Evolutionary conservation across 495 filamentous ascomycete genomes (phyloP).

Genomic region (Neurospora terricola): DNA sequence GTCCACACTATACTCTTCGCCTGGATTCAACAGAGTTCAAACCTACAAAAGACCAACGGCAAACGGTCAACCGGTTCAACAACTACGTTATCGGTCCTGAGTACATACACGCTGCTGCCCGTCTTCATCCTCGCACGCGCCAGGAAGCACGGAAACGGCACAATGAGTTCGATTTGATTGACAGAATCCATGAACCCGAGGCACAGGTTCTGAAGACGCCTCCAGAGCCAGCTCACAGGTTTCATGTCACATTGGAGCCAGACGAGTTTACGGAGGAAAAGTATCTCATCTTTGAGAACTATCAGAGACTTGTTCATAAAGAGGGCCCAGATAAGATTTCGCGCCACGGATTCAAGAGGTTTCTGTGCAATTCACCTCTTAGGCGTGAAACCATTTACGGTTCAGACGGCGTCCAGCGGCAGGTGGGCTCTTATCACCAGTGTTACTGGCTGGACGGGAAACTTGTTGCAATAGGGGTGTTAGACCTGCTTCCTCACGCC

Average conservation of each 20-base stretch:
- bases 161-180: constrained; percentile 62
- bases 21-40: constrained; percentile 63
- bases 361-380: constrained; percentile 77
- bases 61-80: constrained; percentile 85
- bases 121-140: constrained; percentile 64
- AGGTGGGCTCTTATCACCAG: constrained; percentile 86
- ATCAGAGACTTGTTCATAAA: constrained; percentile 71
- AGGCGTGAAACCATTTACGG: constrained; percentile 35
- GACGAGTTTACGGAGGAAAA: constrained; percentile 83
- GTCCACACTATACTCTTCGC: constrained; percentile 90
- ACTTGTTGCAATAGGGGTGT: constrained; percentile 77
- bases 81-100: constrained; percentile 68
- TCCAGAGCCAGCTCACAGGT: constrained; percentile 66
- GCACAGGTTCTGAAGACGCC: constrained; percentile 36
- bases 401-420: constrained; percentile 41
- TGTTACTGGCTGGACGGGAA: constrained; percentile 87
- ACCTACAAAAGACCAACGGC: constrained; percentile 70
- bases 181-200: constrained; percentile 62
- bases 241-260: constrained; percentile 70
- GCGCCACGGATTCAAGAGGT: constrained; percentile 60
- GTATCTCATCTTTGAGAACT: constrained; percentile 72
- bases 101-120: constrained; percentile 64
- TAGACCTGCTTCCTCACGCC: constrained; percentile 77
- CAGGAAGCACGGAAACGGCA: constrained; percentile 68
- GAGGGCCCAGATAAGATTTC: constrained; percentile 61